These are phyloP conservation scores for Rhynchospora pubera DNA, from an alignment of 176 grass and related monocot species.

Conservation along the genomic window DNA sequence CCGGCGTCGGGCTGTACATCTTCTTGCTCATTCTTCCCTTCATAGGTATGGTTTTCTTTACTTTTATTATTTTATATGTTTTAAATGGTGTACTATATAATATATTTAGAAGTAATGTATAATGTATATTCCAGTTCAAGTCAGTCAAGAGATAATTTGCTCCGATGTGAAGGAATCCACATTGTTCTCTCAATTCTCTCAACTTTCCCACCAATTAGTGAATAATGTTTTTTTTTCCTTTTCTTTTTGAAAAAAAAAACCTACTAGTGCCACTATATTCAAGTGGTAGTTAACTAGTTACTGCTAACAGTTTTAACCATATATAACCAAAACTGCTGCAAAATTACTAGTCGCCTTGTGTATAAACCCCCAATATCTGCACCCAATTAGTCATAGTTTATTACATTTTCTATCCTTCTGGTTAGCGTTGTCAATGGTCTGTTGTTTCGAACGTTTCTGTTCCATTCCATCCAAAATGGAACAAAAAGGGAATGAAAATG, in stretches of 20 bases:
- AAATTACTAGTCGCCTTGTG: too few species aligned
- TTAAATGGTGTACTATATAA: background rate
- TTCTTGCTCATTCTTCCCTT: constrained; percentile 86
- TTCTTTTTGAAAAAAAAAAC: too few species aligned
- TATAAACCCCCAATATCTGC: too few species aligned
- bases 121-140: background rate
- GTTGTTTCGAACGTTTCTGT: too few species aligned
- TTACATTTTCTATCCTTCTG: background rate
- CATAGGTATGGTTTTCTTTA: constrained; percentile 33
- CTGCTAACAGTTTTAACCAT: too few species aligned
- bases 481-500: too few species aligned
- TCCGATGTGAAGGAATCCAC: background rate
- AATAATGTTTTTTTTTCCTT: too few species aligned
- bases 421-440: too few species aligned
- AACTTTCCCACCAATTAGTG: background rate
- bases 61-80: background rate
- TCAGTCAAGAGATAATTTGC: background rate
- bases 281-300: too few species aligned
- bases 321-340: too few species aligned
- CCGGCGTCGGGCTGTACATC: constrained; percentile 70
- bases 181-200: background rate
- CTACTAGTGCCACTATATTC: too few species aligned
- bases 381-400: background rate
- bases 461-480: too few species aligned
- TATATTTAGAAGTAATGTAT: background rate